Evolutionary conservation across 1,284 basidiomycete species (phyloP).

Genomic region (Cryptococcus wingfieldii): DNA sequence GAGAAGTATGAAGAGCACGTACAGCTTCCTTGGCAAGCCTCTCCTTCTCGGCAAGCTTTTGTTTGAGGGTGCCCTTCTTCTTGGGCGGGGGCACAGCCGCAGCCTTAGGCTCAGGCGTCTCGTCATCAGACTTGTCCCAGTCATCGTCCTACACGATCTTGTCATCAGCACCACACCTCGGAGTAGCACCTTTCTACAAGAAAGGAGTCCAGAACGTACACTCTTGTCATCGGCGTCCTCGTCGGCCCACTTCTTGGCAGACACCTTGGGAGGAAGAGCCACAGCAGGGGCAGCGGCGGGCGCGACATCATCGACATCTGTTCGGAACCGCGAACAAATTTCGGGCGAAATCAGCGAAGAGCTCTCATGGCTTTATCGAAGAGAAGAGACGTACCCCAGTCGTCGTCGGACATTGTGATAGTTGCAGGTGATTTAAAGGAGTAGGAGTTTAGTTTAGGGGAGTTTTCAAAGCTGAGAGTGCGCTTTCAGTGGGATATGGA

Average conservation of each 20-base stretch:
- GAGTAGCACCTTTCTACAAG: no score
- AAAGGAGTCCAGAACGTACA: constrained; percentile 31
- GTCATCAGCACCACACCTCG: not conserved
- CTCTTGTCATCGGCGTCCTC: constrained; percentile 75
- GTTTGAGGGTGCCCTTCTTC: constrained; percentile 86
- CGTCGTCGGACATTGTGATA: constrained; percentile 36
- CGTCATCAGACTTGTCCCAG: constrained; percentile 85
- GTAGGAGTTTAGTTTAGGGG: not conserved
- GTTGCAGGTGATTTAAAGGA: not conserved
- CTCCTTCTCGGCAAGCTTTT: constrained; percentile 80
- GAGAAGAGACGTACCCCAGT: constrained; percentile 34
- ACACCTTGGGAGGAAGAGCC: constrained; percentile 47
- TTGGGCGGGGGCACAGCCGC: constrained; percentile 67
- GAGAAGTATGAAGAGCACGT: constrained; percentile 9
- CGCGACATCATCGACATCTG: constrained; percentile 54
- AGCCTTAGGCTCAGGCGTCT: constrained; percentile 60
- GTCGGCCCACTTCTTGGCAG: constrained; percentile 63
- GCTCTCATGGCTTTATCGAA: not conserved
- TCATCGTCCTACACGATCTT: constrained; percentile 61
- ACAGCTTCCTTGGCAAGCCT: constrained; percentile 53
- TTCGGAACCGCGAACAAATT: not conserved
- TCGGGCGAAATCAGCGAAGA: not conserved
- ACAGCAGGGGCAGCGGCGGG: constrained; percentile 49
- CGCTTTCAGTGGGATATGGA: not conserved
- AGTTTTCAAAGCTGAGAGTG: not conserved